Evolutionary conservation across 176 grass and related monocot genomes (phyloP).

Genomic region (Sorghum bicolor): DNA sequence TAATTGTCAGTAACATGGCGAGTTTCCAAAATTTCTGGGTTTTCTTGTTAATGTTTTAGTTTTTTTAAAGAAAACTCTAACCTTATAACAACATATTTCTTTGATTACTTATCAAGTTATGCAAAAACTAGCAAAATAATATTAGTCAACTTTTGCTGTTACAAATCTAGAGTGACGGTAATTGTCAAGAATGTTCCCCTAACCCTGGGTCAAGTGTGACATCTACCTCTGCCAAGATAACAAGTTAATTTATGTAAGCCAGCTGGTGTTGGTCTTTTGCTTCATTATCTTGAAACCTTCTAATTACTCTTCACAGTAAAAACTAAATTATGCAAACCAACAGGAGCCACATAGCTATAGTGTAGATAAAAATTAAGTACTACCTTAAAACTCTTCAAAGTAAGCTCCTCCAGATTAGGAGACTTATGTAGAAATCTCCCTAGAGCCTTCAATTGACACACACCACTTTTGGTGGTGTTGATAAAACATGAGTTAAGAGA

Average conservation of each 20-base stretch:
- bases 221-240: background rate
- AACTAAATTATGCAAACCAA: background rate
- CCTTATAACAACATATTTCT: background rate
- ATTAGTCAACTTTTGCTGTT: too few relatives aligned
- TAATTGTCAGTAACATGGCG: background rate
- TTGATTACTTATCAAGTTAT: background rate
- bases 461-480: background rate
- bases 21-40: background rate
- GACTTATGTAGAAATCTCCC: background rate
- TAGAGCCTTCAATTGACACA: background rate
- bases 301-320: background rate
- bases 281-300: background rate
- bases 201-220: background rate
- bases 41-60: background rate
- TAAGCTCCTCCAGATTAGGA: slow-evolving; percentile 10
- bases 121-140: background rate
- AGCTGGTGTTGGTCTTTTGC: background rate
- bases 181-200: too few relatives aligned
- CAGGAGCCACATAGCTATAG: background rate
- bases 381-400: background rate
- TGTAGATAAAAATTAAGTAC: background rate
- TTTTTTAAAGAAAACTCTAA: background rate
- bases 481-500: background rate
- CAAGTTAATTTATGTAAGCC: background rate
- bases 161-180: too few relatives aligned